phyloP scores from a whole-genome alignment of 208 protist species.

The Acanthamoeba royreba region DNA sequence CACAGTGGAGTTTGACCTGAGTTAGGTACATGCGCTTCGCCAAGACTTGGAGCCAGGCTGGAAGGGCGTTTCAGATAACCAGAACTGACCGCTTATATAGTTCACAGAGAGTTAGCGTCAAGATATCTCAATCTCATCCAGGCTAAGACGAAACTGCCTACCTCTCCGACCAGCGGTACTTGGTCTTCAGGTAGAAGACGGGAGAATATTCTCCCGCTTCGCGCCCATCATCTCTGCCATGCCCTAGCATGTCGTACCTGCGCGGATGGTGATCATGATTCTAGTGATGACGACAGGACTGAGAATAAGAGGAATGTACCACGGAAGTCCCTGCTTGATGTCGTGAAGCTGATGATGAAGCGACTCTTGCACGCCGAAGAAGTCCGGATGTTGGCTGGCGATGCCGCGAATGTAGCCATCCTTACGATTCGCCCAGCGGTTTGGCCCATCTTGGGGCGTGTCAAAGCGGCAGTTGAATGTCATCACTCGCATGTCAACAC shows the following conservation, averaged over 20 bases:
- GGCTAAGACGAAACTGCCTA: neutral
- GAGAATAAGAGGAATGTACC: neutral
- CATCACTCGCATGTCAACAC: neutral
- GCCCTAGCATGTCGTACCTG: neutral
- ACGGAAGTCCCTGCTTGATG: neutral
- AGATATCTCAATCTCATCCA: neutral
- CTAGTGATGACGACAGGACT: too few species aligned
- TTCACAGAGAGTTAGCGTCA: neutral
- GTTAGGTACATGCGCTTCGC: neutral
- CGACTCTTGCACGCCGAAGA: neutral
- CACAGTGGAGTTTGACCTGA: too few species aligned
- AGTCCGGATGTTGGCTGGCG: neutral
- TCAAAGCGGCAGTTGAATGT: conserved; percentile 1
- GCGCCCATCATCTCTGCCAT: neutral
- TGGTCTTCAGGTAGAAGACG: neutral
- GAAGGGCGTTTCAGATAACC: neutral
- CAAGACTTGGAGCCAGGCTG: neutral
- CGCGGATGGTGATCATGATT: too few species aligned
- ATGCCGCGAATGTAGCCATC: neutral
- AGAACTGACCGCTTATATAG: neutral
- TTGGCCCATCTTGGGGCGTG: neutral
- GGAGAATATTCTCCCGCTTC: neutral
- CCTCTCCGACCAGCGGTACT: neutral
- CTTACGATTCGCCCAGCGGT: neutral
- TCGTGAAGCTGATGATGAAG: neutral